Base-by-base conservation (phyloP, 2,329 filamentous ascomycete species). In the Diaporthe capsici region DNA sequence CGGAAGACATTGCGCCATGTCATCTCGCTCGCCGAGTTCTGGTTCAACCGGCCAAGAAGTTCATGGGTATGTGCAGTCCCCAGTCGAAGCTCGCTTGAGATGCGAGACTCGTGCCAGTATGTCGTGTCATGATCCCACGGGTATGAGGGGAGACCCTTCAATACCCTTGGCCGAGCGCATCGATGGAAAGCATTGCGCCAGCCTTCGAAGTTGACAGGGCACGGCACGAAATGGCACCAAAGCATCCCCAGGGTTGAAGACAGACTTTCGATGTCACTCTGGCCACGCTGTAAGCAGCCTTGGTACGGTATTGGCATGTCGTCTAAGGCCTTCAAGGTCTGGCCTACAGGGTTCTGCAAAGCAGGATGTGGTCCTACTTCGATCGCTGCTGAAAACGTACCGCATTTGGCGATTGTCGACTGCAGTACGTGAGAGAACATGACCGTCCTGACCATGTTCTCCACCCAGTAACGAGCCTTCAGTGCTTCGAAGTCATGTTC, bases 161-260 rank as follows among this genome's bases (percentile, higher is more conserved):
- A 8, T 20, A 63, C 22, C 28, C 28, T 31, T 28, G n/a, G 44
- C 25, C 17, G 25, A 10, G 5, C 20, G 15, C 9, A 2, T 17
- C 28, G 20, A 9, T 10, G 8, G 63, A 68, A 76, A 86, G 84
- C 1, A 79, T 87, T 73, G 84, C 87, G 84, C 89, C 88, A 74
- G 84, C 86, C 0, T 85, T 31, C 31, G 28, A 74, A 61, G 13
- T 70, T 22, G 13, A 74, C 31, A 3, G 25, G 3, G 3, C 22
- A 34, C 6, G 51, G 63, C 10, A 34, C 60, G 1, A 71, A 10
- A 12, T 55, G 20, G 4, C 53, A 20, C 73, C 73, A 75, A 12
- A 75, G 4, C 37, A 22, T 44, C 5, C 73, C 63, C 13, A 75
- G 37, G 6, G 55, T n/a, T 15, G 31, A 42, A 2, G 73, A 17